Conservation (phyloP, 2,329 filamentous ascomycete species). For the Pseudopyricularia javanii region DNA sequence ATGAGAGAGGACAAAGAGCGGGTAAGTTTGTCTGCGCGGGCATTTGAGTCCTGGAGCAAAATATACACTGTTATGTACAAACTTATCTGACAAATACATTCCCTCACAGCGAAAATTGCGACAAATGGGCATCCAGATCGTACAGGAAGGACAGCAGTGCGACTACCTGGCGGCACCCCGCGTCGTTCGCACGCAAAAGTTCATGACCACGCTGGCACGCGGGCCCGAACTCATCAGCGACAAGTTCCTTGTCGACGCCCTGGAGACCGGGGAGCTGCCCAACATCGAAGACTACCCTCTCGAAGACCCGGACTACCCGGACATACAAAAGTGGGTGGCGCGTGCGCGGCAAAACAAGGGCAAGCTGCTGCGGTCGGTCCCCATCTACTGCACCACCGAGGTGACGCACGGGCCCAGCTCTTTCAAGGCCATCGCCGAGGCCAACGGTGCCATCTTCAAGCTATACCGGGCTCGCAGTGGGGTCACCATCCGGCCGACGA, state of each 20-base stretch:
- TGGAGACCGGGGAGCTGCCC: constrained; percentile 56
- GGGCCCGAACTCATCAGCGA: constrained; percentile 68
- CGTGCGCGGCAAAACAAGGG: constrained; percentile 68
- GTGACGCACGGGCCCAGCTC: constrained; percentile 74
- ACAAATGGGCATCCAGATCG: constrained; percentile 69
- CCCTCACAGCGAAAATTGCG: constrained; percentile 59
- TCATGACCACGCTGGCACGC: constrained; percentile 74
- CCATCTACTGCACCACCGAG: constrained; percentile 72
- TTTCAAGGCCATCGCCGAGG: constrained; percentile 73
- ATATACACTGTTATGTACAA: background rate
- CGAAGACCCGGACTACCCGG: constrained; percentile 46
- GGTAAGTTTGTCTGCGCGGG: constrained; percentile 35
- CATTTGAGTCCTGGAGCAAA: background rate
- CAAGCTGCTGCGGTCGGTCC: constrained; percentile 60
- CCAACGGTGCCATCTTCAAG: constrained; percentile 77
- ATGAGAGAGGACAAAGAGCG: constrained; percentile 59
- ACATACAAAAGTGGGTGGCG: constrained; percentile 52
- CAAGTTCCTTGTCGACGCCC: constrained; percentile 64
- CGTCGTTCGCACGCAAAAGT: constrained; percentile 85
- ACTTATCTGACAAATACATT: background rate
- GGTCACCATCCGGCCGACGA: constrained; percentile 52
- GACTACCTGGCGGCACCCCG: constrained; percentile 80
- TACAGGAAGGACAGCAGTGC: constrained; percentile 62
- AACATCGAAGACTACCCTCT: constrained; percentile 55
- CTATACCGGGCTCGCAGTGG: constrained; percentile 65